A percentile compares a stretch with the other conserved stretches of the same genome.
These are phyloP conservation scores for Cladorrhinum samala DNA, from an alignment of 495 filamentous ascomycete genomes.

Conservation along the genomic window DNA sequence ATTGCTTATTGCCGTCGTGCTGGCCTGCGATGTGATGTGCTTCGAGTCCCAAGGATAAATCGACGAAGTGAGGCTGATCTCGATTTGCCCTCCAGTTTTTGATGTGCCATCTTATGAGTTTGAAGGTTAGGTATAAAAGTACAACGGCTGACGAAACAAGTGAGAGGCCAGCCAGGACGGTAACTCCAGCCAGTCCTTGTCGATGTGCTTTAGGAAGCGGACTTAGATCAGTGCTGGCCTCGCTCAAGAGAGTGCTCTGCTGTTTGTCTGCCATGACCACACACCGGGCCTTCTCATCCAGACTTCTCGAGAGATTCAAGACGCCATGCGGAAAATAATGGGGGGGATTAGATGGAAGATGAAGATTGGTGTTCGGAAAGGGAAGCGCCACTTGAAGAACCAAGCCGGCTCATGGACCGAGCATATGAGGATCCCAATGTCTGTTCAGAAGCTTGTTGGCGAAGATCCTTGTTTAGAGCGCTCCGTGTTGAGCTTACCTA, in stretches of 20 bases:
- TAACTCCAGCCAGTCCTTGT: slow-evolving; percentile 43
- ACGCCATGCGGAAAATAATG: too few relatives aligned
- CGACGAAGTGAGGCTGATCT: background rate
- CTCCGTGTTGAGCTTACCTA: background rate
- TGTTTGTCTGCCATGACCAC: background rate
- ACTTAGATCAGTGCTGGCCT: slow-evolving; percentile 15
- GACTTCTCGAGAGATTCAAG: too few relatives aligned
- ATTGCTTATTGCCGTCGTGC: background rate
- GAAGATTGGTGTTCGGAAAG: too few relatives aligned
- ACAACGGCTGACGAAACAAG: slow-evolving; percentile 45
- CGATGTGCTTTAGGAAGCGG: slow-evolving; percentile 43
- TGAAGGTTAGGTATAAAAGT: slow-evolving; percentile 46
- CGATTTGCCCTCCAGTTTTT: slow-evolving; percentile 8
- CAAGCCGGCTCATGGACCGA: too few relatives aligned
- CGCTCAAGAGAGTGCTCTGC: background rate
- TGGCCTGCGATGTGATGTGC: slow-evolving; percentile 12
- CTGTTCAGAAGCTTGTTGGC: background rate
- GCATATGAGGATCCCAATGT: background rate
- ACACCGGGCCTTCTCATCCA: too few relatives aligned
- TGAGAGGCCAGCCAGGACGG: slow-evolving; percentile 48
- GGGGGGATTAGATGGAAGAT: too few relatives aligned
- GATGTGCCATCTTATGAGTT: slow-evolving; percentile 46
- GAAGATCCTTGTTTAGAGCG: background rate
- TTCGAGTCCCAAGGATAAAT: slow-evolving; percentile 20
- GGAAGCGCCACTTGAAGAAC: too few relatives aligned